Evolutionary conservation across 208 protist genomes (phyloP).

Genomic region (Crithidia sp.): DNA sequence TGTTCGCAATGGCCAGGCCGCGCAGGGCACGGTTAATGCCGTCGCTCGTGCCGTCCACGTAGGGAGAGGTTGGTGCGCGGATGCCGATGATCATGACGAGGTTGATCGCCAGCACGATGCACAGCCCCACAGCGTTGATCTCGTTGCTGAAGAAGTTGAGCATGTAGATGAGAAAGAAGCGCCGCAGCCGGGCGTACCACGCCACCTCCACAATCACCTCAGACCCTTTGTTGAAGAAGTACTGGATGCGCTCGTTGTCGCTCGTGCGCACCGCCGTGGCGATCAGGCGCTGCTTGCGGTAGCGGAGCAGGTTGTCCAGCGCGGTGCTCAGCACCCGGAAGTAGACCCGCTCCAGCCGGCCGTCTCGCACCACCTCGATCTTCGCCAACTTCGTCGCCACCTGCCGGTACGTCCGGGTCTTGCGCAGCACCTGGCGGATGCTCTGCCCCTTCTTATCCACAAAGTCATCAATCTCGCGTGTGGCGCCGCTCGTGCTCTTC

Average conservation of each 20-base stretch:
- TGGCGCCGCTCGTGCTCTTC: not conserved
- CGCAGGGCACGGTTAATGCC: constrained; percentile 31
- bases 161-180: constrained; percentile 33
- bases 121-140: constrained; percentile 44
- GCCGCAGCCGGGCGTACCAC: constrained; percentile 46
- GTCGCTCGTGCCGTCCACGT: constrained; percentile 27
- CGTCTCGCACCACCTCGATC: constrained; percentile 64
- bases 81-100: constrained; percentile 55
- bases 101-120: constrained; percentile 57
- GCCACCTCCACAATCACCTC: constrained; percentile 64
- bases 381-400: constrained; percentile 58
- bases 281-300: constrained; percentile 40
- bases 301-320: constrained; percentile 42
- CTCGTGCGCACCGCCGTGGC: constrained; percentile 48
- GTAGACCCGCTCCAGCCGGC: constrained; percentile 70
- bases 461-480: constrained; percentile 38
- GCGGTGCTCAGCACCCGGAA: constrained; percentile 58
- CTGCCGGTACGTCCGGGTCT: constrained; percentile 37
- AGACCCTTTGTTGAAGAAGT: constrained; percentile 53
- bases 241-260: constrained; percentile 62
- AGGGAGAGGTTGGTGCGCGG: constrained; percentile 43
- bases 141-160: constrained; percentile 52
- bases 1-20: constrained; percentile 43
- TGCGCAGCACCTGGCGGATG: constrained; percentile 53
- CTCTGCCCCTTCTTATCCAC: constrained; percentile 53